Base-by-base conservation (phyloP, 306 rosid species). In the Cyclanthera cordifolia region DNA sequence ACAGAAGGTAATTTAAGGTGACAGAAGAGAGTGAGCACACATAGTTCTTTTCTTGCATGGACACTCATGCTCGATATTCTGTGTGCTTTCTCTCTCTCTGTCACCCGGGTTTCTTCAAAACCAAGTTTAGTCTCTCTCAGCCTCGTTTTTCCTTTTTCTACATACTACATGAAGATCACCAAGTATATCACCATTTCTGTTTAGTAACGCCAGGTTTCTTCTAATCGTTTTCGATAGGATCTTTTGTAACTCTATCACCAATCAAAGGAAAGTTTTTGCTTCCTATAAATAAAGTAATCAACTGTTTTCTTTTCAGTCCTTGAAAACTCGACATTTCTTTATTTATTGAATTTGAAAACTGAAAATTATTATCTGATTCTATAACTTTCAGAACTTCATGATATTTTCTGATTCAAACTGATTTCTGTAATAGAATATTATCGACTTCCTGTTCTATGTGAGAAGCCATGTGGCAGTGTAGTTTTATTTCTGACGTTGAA, bases 21-120 rank as follows among this genome's bases (percentile, higher is more conserved):
- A 67, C 71, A 67, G 71, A 67, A 48, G 57, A 67, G 71, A 67
- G 71, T 27, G 71, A 49, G 54, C 71, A 67, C 56, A n/a, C 71
- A 66, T 66, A 6, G 15, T 67, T 47, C 45, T 19, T 67, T 64
- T 64, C 52, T 43, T 64, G 52, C 69, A 64, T 64, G 34, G 32
- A 2, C n/a, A 54, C 23, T 66, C 53, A 27, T 49, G 71, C 45
- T 6, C 10, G 71, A 48, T 15, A 67, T 15, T 49, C 23, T 48
- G 71, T 11, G 71, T 67, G 71, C 71, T 67, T 4, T 46, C 71
- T 67, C 71, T 48, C 71, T 67, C 2, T 49, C 54, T 48, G 56
- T 67, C 71, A 47, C 52, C 69, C 11, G 8, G 24, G 15, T 60
- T 10, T 60, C 48, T 19, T 2, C n/a, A 67, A 47, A 14, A 48